Percentiles rank a stretch among this genome's conserved stretches.
Conservation (phyloP, 192 early-diverging fungal species). For the Podila horticola region DNA sequence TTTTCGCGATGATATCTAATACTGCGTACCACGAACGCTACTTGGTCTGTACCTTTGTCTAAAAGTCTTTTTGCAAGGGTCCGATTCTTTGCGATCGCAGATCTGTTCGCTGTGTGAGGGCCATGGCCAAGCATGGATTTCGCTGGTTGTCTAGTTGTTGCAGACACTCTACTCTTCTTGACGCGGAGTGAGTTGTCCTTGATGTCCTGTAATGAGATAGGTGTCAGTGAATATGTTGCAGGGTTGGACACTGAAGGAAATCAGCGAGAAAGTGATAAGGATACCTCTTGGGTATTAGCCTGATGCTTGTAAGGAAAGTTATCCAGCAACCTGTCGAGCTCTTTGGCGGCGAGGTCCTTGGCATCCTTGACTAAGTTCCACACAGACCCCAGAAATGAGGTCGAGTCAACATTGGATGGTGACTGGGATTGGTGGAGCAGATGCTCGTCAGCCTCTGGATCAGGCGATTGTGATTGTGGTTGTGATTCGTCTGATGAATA, state of each 20-base stretch:
- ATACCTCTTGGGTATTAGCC: constrained; percentile 7
- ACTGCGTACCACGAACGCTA: too few species aligned
- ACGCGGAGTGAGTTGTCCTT: too few species aligned
- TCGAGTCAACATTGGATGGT: constrained; percentile 3
- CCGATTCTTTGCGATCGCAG: background rate
- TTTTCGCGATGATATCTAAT: too few species aligned
- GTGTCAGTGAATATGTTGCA: too few species aligned
- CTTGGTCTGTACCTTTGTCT: constrained; percentile 8
- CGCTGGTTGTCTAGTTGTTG: constrained; percentile 1
- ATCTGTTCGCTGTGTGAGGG: background rate
- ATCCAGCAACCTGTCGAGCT: constrained; percentile 43
- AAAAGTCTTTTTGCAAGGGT: constrained; percentile 18
- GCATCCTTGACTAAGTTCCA: constrained; percentile 45
- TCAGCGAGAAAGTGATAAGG: too few species aligned
- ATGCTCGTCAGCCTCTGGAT: background rate
- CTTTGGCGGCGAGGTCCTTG: constrained; percentile 22
- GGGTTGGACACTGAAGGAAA: too few species aligned
- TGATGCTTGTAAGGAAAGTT: constrained; percentile 27
- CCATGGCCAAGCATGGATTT: constrained; percentile 37
- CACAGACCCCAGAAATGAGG: constrained; percentile 30
- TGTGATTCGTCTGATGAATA: background rate
- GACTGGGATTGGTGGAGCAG: background rate
- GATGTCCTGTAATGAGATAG: too few species aligned
- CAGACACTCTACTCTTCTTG: too few species aligned
- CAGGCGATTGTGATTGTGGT: background rate